phyloP scores from a whole-genome alignment of 495 filamentous ascomycete species.

The Aspergillus funiculosus region DNA sequence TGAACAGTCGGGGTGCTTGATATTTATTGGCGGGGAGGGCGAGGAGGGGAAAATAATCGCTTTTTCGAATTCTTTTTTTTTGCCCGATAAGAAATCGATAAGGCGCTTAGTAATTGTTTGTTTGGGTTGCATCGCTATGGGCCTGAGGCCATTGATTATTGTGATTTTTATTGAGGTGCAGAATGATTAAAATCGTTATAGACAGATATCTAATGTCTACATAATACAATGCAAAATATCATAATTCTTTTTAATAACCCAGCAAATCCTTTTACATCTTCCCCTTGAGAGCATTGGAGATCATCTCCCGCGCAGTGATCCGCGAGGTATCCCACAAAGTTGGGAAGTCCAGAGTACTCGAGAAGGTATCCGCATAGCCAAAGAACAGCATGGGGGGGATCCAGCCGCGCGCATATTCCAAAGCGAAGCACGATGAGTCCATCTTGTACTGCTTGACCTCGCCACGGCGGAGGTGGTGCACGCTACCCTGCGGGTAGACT shows the following conservation, averaged over 20 bases:
- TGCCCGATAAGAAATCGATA: conserved; percentile 8
- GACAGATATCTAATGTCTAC: conserved; percentile 4
- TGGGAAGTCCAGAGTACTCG: conserved; percentile 67
- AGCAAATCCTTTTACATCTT: conserved; percentile 56
- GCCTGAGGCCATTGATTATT: too few species aligned
- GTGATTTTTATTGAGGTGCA: neutral
- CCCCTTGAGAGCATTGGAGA: conserved; percentile 58
- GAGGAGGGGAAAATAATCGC: conserved; percentile 5
- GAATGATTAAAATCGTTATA: conserved; percentile 1
- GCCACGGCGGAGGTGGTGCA: conserved; percentile 74
- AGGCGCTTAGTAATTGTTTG: conserved; percentile 16
- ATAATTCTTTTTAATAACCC: neutral
- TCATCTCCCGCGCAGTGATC: conserved; percentile 68
- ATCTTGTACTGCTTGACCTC: conserved; percentile 82
- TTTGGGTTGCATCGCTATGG: conserved; percentile 8
- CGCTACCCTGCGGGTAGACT: conserved; percentile 65
- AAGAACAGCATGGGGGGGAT: conserved; percentile 87
- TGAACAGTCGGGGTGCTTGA: too few species aligned
- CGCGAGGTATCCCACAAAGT: conserved; percentile 71
- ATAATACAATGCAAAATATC: conserved; percentile 5
- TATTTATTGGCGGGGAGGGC: neutral
- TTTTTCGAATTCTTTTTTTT: conserved; percentile 2
- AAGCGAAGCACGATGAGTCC: conserved; percentile 71
- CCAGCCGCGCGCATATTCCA: conserved; percentile 86
- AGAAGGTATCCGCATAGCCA: conserved; percentile 73